Evolutionary conservation across 2,329 filamentous ascomycete species (phyloP), one percentile per base, ranked within the genome.

Genomic region (Fusarium paranaense): DNA sequence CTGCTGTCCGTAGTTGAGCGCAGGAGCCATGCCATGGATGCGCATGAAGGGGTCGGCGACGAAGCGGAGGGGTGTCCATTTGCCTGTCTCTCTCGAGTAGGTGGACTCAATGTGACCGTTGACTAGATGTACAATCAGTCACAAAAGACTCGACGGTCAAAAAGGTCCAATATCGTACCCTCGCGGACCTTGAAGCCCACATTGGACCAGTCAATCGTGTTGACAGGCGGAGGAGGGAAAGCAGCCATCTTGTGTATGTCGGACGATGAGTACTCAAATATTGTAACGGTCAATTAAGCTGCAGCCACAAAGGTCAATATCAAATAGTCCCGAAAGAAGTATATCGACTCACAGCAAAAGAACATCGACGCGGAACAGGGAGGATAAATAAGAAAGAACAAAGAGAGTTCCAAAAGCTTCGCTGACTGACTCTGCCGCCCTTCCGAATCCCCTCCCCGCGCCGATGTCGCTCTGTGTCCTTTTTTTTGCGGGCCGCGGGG

Each of bases 1-100:
- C 86, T 98, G 97, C 82, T 98, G 95, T 67, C 96, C 95, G 83
- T 99, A 99, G 88, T 99, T 99, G 75, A 98, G 90, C 50, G 91
- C 96, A 0, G 97, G 95, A 0, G 95, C 92, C 94, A 99, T 97
- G 83, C 96, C 97, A 84, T 98, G 96, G 81, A 98, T 91, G 75
- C 92, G 92, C 78, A 98, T 90, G 86, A 89, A 95, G 8, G 96
- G 96, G 78, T 96, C 94, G 70, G 90, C 85, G 70, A 98, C 91
- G 85, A 97, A 97, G 73, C 89, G 86, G 30, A 94, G 95, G 16
- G 91, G 83, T 0, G 92, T 90, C 95, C 95, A 98, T 87, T 92
- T 83, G 59, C 91, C 91, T 2, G 92, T 94, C 74, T 91, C 87
- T 75, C 90, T 86, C 68, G 92, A 93, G 88, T 94, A 98, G 83